Percentiles rank a stretch among this genome's conserved stretches.
phyloP scores from a whole-genome alignment of 345 rosid species.

The Punica granatum region DNA sequence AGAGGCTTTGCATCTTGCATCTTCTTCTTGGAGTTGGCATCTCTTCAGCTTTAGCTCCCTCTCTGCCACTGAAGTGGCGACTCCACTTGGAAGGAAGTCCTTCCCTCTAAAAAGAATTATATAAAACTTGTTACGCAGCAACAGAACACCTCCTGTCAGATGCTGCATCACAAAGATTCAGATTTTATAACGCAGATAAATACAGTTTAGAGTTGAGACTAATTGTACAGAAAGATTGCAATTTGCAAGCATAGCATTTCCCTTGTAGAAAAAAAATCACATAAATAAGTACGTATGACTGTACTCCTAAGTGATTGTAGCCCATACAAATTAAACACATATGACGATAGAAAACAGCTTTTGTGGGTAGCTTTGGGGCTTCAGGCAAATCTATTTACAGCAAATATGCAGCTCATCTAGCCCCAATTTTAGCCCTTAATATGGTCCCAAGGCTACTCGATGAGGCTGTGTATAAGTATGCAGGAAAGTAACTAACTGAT shows the following conservation, averaged over 20 bases:
- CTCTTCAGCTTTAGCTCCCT: slow-evolving; percentile 55
- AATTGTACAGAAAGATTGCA: neutral
- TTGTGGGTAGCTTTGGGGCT: neutral
- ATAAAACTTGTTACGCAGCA: slow-evolving; percentile 63
- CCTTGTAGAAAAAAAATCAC: neutral
- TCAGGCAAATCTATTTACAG: neutral
- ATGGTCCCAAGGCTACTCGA: neutral
- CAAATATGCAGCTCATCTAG: neutral
- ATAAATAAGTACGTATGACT: neutral
- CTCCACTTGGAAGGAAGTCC: slow-evolving; percentile 57
- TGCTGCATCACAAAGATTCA: slow-evolving; percentile 26
- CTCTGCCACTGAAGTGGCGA: slow-evolving; percentile 43
- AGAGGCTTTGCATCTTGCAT: slow-evolving; percentile 37
- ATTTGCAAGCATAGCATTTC: neutral
- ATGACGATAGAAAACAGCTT: neutral
- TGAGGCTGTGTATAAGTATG: neutral
- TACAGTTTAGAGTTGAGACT: neutral
- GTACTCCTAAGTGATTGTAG: neutral
- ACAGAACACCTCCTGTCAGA: slow-evolving; percentile 76
- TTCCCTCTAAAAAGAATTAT: slow-evolving; percentile 79
- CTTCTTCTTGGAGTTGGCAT: slow-evolving; percentile 61
- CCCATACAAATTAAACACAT: neutral
- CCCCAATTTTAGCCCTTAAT: neutral
- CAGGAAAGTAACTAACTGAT: neutral
- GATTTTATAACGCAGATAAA: neutral